Evolutionary conservation across 495 filamentous ascomycete genomes (phyloP).

Genomic region (Aspergillus bridgeri): DNA sequence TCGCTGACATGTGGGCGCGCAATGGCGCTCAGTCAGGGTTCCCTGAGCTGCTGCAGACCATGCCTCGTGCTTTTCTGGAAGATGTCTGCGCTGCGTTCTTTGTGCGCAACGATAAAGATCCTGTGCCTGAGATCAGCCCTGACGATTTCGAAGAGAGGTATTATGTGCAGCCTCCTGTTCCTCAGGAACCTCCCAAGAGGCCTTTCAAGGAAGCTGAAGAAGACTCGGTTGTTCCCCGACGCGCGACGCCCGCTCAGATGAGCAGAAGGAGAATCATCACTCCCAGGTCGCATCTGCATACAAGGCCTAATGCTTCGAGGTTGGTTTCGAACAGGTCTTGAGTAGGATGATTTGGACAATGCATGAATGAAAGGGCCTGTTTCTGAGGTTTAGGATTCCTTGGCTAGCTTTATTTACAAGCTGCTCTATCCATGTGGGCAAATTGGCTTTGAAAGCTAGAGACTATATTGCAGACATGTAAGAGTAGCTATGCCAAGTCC

Average conservation of each 20-base stretch:
- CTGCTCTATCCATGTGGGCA: no score
- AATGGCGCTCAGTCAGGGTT: background rate
- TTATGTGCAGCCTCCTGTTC: background rate
- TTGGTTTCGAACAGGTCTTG: background rate
- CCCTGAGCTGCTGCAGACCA: background rate
- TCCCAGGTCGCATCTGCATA: background rate
- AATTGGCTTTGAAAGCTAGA: no score
- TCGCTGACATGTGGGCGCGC: background rate
- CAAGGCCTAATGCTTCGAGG: background rate
- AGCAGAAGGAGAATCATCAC: background rate
- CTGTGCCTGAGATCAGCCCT: background rate
- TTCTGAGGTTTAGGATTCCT: no score
- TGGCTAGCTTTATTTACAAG: no score
- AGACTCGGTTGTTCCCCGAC: background rate
- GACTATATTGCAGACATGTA: no score
- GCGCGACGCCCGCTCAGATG: background rate
- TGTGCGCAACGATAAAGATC: background rate
- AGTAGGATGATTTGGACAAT: no score
- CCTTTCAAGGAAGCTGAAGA: background rate
- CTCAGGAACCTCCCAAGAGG: background rate
- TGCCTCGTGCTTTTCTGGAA: background rate
- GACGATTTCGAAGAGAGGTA: background rate
- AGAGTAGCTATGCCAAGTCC: no score
- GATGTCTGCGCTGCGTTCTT: background rate
- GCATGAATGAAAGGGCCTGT: no score